These are phyloP conservation scores for Croton laevigatus DNA, from an alignment of 441 rosid genomes.

Conservation along the genomic window DNA sequence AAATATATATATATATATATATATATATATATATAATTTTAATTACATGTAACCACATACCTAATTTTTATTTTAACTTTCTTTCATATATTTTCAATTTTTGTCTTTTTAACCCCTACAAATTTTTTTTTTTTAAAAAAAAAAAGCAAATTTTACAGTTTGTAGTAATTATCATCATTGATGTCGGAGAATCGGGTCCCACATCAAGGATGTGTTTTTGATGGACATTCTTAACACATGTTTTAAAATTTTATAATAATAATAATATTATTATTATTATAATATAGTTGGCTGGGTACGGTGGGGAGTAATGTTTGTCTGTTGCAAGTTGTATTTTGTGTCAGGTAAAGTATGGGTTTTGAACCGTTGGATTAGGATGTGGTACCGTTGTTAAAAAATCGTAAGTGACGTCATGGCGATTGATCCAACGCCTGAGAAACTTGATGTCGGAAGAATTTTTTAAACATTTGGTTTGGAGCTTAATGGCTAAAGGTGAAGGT, in stretches of 20 bases:
- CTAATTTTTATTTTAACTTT: no score
- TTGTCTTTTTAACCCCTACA: constrained; percentile 13
- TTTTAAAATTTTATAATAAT: constrained; percentile 7
- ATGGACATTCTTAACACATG: constrained; percentile 49
- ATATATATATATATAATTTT: no score
- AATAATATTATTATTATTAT: neutral
- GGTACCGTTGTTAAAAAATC: neutral
- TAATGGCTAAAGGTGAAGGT: neutral
- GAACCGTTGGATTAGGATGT: constrained; percentile 23
- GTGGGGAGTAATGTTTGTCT: neutral
- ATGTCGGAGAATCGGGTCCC: constrained; percentile 41
- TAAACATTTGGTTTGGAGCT: no score
- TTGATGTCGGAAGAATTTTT: constrained; percentile 11
- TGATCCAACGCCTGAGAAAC: constrained; percentile 25
- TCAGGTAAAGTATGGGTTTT: neutral
- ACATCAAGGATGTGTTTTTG: constrained; percentile 38
- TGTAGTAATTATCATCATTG: constrained; percentile 29
- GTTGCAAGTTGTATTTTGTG: neutral
- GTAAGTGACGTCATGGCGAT: constrained; percentile 22
- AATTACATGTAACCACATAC: neutral
- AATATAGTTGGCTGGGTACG: neutral
- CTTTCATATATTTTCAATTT: neutral
- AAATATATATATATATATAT: no score
- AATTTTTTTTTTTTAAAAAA: no score
- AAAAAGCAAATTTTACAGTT: constrained; percentile 29